These are phyloP conservation scores for Colletotrichum lindemuthianum DNA, from an alignment of 2,329 filamentous ascomycete species.

Conservation along the genomic window DNA sequence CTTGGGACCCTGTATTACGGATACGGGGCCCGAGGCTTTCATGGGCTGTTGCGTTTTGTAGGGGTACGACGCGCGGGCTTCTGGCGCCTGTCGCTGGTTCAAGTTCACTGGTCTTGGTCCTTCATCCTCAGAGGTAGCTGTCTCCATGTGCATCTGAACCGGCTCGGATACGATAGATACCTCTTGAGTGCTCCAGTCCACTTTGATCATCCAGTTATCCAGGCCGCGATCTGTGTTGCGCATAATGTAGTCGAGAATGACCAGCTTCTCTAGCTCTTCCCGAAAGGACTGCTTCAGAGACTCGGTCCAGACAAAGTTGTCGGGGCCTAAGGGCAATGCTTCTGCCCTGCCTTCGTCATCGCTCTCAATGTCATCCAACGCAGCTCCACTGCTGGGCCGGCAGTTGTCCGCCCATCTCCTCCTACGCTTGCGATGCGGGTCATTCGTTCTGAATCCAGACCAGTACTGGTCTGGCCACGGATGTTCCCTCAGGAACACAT, in stretches of 20 bases:
- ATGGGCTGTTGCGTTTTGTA: slow-evolving; percentile 87
- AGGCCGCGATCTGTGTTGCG: slow-evolving; percentile 95
- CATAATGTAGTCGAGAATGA: slow-evolving; percentile 99
- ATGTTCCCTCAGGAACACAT: slow-evolving; percentile 91
- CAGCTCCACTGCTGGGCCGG: slow-evolving; percentile 34
- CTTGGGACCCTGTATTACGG: slow-evolving; percentile 60
- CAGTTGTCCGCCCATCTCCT: slow-evolving; percentile 53
- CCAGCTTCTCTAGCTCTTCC: slow-evolving; percentile 95
- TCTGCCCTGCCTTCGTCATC: slow-evolving; percentile 56
- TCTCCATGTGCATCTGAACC: slow-evolving; percentile 71
- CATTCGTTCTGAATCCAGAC: slow-evolving; percentile 74
- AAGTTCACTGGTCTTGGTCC: slow-evolving; percentile 71
- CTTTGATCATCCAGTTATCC: slow-evolving; percentile 99
- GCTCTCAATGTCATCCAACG: slow-evolving; percentile 57
- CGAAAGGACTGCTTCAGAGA: slow-evolving; percentile 88
- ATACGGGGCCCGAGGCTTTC: slow-evolving; percentile 70
- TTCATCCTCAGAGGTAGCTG: slow-evolving; percentile 54
- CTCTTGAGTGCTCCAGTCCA: slow-evolving; percentile 84
- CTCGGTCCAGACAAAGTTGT: slow-evolving; percentile 86
- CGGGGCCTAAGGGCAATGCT: slow-evolving; percentile 53
- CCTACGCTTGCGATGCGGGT: slow-evolving; percentile 74
- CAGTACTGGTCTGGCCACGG: slow-evolving; percentile 94
- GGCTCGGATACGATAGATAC: slow-evolving; percentile 90
- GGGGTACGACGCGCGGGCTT: slow-evolving; percentile 64
- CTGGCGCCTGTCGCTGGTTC: slow-evolving; percentile 52